Evolutionary conservation across 306 rosid genomes (phyloP).

Genomic region (Cucurbita moschata): DNA sequence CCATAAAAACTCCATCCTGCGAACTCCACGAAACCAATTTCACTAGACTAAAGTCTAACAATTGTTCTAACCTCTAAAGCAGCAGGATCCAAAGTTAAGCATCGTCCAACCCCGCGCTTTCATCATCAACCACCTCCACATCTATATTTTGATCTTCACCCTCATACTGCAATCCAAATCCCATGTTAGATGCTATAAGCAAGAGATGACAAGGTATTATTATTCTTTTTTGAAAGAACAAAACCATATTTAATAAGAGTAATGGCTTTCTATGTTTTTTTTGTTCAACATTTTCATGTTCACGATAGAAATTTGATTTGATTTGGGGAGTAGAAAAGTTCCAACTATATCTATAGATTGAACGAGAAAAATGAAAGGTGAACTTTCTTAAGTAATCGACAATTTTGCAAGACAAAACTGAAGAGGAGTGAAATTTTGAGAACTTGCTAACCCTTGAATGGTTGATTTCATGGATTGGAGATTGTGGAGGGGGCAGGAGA

Average conservation of each 20-base stretch:
- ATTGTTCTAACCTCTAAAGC: background rate
- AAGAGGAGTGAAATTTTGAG: background rate
- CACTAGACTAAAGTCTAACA: background rate
- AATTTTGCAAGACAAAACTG: background rate
- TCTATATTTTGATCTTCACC: conserved; percentile 45
- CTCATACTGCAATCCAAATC: conserved; percentile 43
- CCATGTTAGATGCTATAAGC: conserved; percentile 5
- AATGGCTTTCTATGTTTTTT: background rate
- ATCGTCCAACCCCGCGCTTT: conserved; percentile 17
- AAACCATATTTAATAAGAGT: background rate
- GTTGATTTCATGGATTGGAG: conserved; percentile 27
- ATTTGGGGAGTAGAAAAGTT: background rate
- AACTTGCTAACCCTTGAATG: conserved; percentile 39
- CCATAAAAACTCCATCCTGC: background rate
- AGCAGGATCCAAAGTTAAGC: background rate
- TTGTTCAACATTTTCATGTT: background rate
- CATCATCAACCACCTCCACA: conserved; percentile 43
- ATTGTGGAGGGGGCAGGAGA: conserved; percentile 44
- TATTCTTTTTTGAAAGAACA: background rate
- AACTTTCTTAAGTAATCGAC: background rate
- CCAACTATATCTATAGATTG: background rate
- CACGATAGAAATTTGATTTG: background rate
- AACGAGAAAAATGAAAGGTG: background rate
- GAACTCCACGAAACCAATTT: background rate
- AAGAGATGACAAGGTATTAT: background rate